A percentile compares a stretch with the other conserved stretches of the same genome.
phyloP scores from a whole-genome alignment of 2,329 filamentous ascomycete species.

The Penicillium aurantiogriseum region DNA sequence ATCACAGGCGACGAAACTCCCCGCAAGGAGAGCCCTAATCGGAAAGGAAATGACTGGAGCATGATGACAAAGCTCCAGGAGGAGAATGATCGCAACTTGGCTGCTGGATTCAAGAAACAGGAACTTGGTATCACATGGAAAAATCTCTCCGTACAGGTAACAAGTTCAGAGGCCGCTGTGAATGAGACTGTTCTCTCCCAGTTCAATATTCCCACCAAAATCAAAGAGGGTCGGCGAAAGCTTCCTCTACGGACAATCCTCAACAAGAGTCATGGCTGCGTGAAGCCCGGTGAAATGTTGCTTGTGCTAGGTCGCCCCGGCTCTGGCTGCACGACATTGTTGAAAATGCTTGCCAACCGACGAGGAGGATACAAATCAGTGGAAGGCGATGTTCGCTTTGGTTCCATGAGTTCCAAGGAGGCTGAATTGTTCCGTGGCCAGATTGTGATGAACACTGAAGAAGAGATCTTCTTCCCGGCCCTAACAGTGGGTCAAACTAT shows the following conservation, averaged over 20 bases:
- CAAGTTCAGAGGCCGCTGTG: slow-evolving; percentile 60
- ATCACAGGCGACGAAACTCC: slow-evolving; percentile 26
- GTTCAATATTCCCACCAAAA: slow-evolving; percentile 55
- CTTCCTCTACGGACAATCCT: slow-evolving; percentile 64
- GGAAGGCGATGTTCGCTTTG: slow-evolving; percentile 59
- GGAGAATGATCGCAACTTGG: slow-evolving; percentile 44
- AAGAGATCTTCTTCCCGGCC: slow-evolving; percentile 53
- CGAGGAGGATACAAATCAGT: slow-evolving; percentile 59
- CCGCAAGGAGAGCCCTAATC: slow-evolving; percentile 2
- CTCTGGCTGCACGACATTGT: slow-evolving; percentile 67
- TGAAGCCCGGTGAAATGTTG: slow-evolving; percentile 71
- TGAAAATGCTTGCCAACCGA: slow-evolving; percentile 68
- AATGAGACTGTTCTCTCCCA: slow-evolving; percentile 65
- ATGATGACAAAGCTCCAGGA: slow-evolving; percentile 51
- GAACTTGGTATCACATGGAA: slow-evolving; percentile 65
- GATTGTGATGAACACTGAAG: slow-evolving; percentile 57
- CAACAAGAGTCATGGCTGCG: slow-evolving; percentile 64
- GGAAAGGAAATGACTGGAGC: slow-evolving; percentile 47
- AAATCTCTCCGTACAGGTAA: slow-evolving; percentile 61
- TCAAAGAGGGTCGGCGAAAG: slow-evolving; percentile 55
- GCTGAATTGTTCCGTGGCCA: slow-evolving; percentile 54
- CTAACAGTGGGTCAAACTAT: slow-evolving; percentile 54
- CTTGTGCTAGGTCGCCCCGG: slow-evolving; percentile 68
- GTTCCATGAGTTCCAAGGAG: slow-evolving; percentile 44
- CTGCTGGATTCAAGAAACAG: slow-evolving; percentile 49